phyloP scores from a whole-genome alignment of 306 rosid genomes.

The Glycine soja region DNA sequence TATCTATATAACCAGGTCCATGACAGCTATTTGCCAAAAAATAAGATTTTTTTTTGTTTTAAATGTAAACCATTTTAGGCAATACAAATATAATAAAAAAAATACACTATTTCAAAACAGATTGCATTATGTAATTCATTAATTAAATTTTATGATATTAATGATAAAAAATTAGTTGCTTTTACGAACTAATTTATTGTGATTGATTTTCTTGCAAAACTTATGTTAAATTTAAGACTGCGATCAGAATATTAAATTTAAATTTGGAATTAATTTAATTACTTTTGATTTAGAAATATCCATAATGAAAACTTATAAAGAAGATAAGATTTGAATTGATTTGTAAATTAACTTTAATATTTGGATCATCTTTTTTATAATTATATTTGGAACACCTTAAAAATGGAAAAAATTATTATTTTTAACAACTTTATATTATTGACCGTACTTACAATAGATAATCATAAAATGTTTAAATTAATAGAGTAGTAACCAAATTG shows the following conservation, averaged over 20 bases:
- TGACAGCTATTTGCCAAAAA: slow-evolving; percentile 18
- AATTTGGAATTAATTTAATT: not conserved
- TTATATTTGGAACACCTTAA: no score
- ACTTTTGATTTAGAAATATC: not conserved
- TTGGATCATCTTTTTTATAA: no score
- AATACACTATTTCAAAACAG: not conserved
- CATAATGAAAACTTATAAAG: no score
- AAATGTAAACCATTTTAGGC: not conserved
- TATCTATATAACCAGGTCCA: not conserved
- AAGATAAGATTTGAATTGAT: no score
- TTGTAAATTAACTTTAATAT: no score
- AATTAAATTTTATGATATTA: not conserved
- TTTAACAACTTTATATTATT: no score
- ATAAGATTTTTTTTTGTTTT: not conserved
- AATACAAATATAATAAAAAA: not conserved
- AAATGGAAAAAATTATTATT: no score
- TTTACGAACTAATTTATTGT: not conserved
- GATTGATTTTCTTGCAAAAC: not conserved
- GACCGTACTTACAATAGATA: no score
- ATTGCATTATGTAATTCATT: not conserved
- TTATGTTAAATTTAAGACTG: not conserved
- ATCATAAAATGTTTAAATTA: no score
- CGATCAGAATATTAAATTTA: not conserved
- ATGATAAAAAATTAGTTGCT: not conserved
- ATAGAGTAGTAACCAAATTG: no score